These are phyloP conservation scores for Glycine tomentella DNA, from an alignment of 306 rosid genomes.

Conservation along the genomic window DNA sequence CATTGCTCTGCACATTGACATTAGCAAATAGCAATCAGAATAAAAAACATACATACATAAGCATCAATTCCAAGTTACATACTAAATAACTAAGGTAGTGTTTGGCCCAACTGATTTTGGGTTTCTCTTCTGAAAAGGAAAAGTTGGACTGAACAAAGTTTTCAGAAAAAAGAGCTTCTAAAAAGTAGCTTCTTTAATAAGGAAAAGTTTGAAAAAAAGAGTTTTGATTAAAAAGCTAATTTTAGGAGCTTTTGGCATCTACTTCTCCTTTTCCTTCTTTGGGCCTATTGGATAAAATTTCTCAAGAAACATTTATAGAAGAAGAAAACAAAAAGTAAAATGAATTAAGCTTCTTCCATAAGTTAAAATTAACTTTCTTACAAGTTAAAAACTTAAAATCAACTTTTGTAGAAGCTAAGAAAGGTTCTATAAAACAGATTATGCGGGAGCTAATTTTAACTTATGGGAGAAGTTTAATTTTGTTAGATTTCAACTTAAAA, in stretches of 20 bases:
- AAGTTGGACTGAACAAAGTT: neutral
- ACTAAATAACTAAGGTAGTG: neutral
- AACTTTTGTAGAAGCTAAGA: no score
- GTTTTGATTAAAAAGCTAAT: neutral
- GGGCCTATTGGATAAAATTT: neutral
- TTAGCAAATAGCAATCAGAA: slow-evolving; percentile 25
- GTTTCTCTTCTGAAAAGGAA: neutral
- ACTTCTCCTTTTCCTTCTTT: neutral
- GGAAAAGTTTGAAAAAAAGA: neutral
- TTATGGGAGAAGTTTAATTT: no score
- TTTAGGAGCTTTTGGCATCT: neutral
- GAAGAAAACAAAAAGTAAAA: no score
- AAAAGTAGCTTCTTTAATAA: neutral
- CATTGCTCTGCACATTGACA: slow-evolving; percentile 72
- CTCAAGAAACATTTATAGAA: neutral
- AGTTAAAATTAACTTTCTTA: no score
- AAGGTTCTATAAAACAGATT: no score
- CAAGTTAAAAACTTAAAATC: no score
- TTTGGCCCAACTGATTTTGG: neutral
- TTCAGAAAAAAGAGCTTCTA: neutral
- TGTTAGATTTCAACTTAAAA: no score
- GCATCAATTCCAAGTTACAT: neutral
- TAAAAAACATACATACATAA: neutral
- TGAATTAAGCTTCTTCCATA: no score
- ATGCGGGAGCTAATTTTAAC: no score